phyloP scores from a whole-genome alignment of 331 rosid genomes.

The Rhamnella rubrinervis region DNA sequence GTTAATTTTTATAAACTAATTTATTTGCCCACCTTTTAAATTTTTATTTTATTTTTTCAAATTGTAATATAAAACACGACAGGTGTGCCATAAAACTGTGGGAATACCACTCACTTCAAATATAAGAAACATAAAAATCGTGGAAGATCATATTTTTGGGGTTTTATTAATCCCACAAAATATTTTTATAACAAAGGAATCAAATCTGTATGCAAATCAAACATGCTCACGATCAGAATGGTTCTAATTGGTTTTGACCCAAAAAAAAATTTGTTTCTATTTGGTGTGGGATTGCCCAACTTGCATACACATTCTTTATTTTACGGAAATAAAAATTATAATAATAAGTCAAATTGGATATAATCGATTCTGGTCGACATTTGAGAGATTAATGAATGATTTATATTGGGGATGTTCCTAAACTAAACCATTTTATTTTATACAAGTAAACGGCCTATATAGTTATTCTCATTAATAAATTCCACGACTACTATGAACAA shows the following conservation, averaged over 20 bases:
- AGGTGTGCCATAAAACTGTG: too few species aligned
- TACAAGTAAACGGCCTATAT: constrained; percentile 2
- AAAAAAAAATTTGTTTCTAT: constrained; percentile 1
- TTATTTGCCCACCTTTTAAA: too few species aligned
- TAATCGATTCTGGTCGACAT: neutral
- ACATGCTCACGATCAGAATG: constrained; percentile 7
- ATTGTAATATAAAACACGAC: too few species aligned
- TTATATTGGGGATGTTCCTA: neutral
- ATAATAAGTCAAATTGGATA: constrained; percentile 11
- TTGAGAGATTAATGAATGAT: neutral
- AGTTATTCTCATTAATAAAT: neutral
- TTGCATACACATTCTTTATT: neutral
- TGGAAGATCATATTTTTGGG: too few species aligned
- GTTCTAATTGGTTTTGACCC: neutral
- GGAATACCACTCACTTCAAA: too few species aligned
- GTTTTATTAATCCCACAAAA: too few species aligned
- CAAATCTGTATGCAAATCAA: constrained; percentile 30
- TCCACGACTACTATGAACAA: neutral
- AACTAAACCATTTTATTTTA: neutral
- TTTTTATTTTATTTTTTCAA: too few species aligned
- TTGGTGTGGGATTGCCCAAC: neutral
- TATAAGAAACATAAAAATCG: too few species aligned
- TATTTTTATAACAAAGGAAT: constrained; percentile 2
- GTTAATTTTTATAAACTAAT: too few species aligned
- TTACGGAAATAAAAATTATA: neutral